Evolutionary conservation across 257 asterid genomes (phyloP), one percentile per base, ranked within the genome.

Genomic region (Solanum rostratum): DNA sequence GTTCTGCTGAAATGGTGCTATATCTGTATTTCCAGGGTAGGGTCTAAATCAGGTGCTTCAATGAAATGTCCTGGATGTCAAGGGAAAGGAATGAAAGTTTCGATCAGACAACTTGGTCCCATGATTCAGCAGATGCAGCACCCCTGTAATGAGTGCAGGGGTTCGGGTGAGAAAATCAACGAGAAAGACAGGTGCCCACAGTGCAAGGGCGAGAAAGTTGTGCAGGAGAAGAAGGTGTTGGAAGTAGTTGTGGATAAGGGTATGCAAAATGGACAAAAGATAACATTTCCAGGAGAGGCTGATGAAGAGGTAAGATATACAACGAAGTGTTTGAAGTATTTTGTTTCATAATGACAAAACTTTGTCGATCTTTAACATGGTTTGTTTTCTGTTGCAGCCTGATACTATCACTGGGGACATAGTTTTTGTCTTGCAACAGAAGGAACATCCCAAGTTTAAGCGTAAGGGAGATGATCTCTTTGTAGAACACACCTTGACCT

Each of bases 391-490:
- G 20, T 81, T 7, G 73, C 85, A 85, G 87, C 87, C 87, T 43
- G 87, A 85, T 4, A 69, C 83, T 41, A 18, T 85, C 62, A 85
- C 87, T 1, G 87, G 87, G 6, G 87, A 85, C 50, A 81, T 85
- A 33, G 85, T 85, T 39, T 85, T 81, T 81, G 53, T 85, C 59
- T 70, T 85, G 37, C 87, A 85, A 81, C 87, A 85, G 74, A 85
- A 85, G 82, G 87, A 85, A 49, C 85, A 85, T 7, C 82, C 87
- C 12, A 85, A 85, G 85, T 85, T 85, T 30, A 85, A 85, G 87
- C 85, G 87, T 2, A 85, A 85, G 85, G 87, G 87, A 3, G 87
- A 85, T 85, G 87, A 85, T 45, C 85, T 85, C 62, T 85, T 85
- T 66, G 82, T 66, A 59, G 87, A 85, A 12, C 87, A 81, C 63